Conservation (phyloP, 805 yeast genomes). For the Candida palmyrensis region DNA sequence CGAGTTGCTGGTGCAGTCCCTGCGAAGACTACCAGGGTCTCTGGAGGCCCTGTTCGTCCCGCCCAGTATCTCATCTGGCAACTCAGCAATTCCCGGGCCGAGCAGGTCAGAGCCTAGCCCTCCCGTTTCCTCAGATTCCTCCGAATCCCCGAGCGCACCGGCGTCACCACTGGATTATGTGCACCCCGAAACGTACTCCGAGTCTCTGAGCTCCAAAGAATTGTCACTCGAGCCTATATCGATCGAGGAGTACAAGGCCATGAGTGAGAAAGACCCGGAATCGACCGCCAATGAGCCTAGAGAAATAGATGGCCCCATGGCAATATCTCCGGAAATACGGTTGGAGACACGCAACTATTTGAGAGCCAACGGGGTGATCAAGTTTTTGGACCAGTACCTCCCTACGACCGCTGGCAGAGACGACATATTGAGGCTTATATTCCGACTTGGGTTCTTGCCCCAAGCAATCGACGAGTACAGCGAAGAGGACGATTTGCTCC, state of each 20-base stretch:
- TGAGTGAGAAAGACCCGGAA: slow-evolving; percentile 1
- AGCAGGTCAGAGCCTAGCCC: no score
- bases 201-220: slow-evolving; percentile 1
- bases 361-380: slow-evolving; percentile 53
- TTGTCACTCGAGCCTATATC: slow-evolving; percentile 4
- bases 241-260: slow-evolving; percentile 5
- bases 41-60: no score
- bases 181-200: background rate
- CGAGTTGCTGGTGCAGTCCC: no score
- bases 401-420: slow-evolving; percentile 56
- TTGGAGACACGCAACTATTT: slow-evolving; percentile 39
- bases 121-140: background rate
- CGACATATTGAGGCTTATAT: slow-evolving; percentile 52
- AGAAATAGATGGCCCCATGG: slow-evolving; percentile 2
- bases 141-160: slow-evolving; percentile 1
- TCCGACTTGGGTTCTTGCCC: slow-evolving; percentile 57
- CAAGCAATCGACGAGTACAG: slow-evolving; percentile 20
- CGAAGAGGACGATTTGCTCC: slow-evolving; percentile 42
- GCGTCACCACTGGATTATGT: slow-evolving; percentile 1
- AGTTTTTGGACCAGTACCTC: slow-evolving; percentile 56
- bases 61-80: no score
- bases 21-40: no score
- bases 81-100: no score
- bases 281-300: background rate
- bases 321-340: slow-evolving; percentile 9